Evolutionary conservation across 495 filamentous ascomycete genomes (phyloP), one percentile per base, ranked within the genome.

Genomic region (Aspergillus heteromorphus): DNA sequence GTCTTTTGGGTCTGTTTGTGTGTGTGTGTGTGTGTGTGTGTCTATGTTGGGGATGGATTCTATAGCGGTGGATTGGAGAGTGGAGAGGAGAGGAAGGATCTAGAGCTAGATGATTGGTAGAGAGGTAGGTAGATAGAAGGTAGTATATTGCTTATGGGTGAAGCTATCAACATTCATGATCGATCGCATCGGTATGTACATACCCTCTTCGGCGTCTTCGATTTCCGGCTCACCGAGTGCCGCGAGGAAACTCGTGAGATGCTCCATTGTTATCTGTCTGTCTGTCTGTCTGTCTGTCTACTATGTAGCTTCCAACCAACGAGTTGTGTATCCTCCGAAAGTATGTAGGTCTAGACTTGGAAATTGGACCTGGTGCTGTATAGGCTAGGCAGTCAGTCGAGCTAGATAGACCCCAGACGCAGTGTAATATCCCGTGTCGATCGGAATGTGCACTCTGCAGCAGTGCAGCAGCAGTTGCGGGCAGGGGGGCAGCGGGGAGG

Each of bases 121-220:
- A n/a, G 8, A 45, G 13, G 43, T 27, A 47, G 43, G 27, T 21
- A 43, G 40, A 38, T 51, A n/a, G 6, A n/a, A 16, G 19, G 40
- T 19, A 41, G 6, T 45, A n/a, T n/a, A 25, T 7, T 25, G 19
- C 23, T 20, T 45, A 25, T 45, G 10, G 18, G 20, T n/a, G 10
- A 47, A 56, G 19, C 36, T 13, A 40, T 38, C 23, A 27, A 27
- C 4, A 4, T 27, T 27, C 23, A 27, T 27, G 23, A 27, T 7
- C 23, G 23, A 7, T 27, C 3, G 23, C 7, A 27, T 27, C 3
- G 23, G 27, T 49, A 21, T 63, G 49, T 65, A 77, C 71, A 62
- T 77, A 81, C 87, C 87, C 78, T 89, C 86, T 64, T 84, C 83
- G 23, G 79, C 73, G 41, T 65, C 63, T 45, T 65, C 57, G 11